Conservation (phyloP, 2,329 filamentous ascomycete genomes). For the Lachnellula subtilissima region DNA sequence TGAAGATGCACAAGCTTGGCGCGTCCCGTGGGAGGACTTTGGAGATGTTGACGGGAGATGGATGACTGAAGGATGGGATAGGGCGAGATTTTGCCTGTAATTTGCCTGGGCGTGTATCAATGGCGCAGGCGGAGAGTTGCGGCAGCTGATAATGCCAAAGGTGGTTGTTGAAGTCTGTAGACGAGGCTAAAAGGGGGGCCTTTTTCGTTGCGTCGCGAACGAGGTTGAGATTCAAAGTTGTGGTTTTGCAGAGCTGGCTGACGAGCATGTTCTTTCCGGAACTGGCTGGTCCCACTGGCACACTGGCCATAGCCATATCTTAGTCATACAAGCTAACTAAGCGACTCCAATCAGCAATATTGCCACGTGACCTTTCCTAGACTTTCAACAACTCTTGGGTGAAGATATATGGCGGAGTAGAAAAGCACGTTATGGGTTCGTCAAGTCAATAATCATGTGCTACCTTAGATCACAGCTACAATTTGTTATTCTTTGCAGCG, state of each 20-base stretch:
- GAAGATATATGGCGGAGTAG: background rate
- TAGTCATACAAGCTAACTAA: no score
- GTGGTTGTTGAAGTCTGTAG: background rate
- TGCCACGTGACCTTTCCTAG: no score
- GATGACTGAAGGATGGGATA: conserved; percentile 2
- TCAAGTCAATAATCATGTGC: no score
- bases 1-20: conserved; percentile 30
- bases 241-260: background rate
- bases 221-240: background rate
- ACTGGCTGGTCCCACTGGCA: no score
- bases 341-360: no score
- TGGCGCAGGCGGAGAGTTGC: background rate
- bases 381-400: background rate
- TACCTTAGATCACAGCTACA: no score
- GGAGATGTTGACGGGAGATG: conserved; percentile 13
- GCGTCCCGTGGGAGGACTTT: conserved; percentile 20
- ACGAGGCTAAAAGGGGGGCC: background rate
- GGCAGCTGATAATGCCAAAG: background rate
- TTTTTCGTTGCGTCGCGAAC: background rate
- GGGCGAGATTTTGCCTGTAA: background rate
- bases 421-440: background rate
- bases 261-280: no score
- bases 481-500: no score
- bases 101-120: background rate
- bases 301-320: no score